A percentile compares a stretch with the other conserved stretches of the same genome.
Conservation (phyloP, 1,284 basidiomycete genomes). For the Marasmius sp. region DNA sequence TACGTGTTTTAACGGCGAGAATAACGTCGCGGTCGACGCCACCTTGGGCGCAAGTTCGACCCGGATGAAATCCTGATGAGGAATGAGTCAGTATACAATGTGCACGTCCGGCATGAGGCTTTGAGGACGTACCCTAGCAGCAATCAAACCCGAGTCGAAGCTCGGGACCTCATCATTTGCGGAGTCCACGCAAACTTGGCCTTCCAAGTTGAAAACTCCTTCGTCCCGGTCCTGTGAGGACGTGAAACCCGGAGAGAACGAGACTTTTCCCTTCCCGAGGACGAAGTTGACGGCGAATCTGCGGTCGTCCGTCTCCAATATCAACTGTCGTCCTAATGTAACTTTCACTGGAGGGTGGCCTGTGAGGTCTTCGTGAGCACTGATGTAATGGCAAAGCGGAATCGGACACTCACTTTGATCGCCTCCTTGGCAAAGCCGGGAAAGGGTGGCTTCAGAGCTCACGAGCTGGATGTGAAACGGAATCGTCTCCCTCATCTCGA, state of each 20-base stretch:
- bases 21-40: not conserved
- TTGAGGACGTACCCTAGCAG: conserved; percentile 1
- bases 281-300: conserved; percentile 1
- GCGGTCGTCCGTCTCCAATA: conserved; percentile 3
- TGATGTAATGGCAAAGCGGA: not conserved
- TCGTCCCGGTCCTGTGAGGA: not conserved
- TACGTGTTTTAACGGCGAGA: conserved; percentile 5
- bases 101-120: not conserved
- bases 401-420: not conserved
- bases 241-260: not conserved
- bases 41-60: conserved; percentile 7
- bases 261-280: conserved; percentile 10
- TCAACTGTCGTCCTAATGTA: conserved; percentile 5
- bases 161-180: conserved; percentile 3
- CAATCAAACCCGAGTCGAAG: conserved; percentile 9
- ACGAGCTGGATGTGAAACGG: conserved; percentile 11
- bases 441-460: not conserved
- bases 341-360: conserved; percentile 1
- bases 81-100: not conserved
- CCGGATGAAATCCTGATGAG: conserved; percentile 8
- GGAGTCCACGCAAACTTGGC: conserved; percentile 3
- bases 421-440: not conserved
- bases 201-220: conserved; percentile 7
- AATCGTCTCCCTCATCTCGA: conserved; percentile 10
- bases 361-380: not conserved